phyloP scores from a whole-genome alignment of 768 basidiomycete species.

The Boletus subcaerulescens region DNA sequence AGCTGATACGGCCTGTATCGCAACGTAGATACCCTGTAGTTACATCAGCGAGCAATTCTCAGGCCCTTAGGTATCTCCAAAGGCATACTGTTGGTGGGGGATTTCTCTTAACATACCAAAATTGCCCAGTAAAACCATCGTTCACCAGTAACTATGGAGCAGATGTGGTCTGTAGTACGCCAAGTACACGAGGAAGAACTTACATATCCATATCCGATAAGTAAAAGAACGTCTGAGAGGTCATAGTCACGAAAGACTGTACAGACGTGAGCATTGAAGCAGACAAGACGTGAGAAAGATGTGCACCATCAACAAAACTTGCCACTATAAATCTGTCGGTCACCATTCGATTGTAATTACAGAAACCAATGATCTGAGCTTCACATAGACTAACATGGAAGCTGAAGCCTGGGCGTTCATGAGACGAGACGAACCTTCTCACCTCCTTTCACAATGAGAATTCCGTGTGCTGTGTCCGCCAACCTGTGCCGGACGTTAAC shows the following conservation, averaged over 20 bases:
- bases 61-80: too few relatives aligned
- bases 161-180: neutral
- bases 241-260: constrained; percentile 5
- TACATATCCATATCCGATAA: neutral
- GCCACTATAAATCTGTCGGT: neutral
- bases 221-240: constrained; percentile 6
- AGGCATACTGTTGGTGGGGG: too few relatives aligned
- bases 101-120: neutral
- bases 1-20: too few relatives aligned
- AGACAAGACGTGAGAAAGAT: too few relatives aligned
- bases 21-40: too few relatives aligned
- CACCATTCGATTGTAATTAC: neutral
- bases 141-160: neutral
- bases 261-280: neutral
- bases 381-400: neutral
- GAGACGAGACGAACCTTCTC: neutral
- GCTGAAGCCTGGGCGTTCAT: neutral
- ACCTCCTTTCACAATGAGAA: constrained; percentile 3
- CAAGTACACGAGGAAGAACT: neutral
- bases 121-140: constrained; percentile 5
- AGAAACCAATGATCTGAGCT: neutral
- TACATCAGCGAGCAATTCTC: too few relatives aligned
- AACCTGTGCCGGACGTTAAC: neutral
- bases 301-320: constrained; percentile 3
- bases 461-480: neutral